These are phyloP conservation scores for Phytophthora lateralis DNA, from an alignment of 352 stramenopile species.

Conservation along the genomic window DNA sequence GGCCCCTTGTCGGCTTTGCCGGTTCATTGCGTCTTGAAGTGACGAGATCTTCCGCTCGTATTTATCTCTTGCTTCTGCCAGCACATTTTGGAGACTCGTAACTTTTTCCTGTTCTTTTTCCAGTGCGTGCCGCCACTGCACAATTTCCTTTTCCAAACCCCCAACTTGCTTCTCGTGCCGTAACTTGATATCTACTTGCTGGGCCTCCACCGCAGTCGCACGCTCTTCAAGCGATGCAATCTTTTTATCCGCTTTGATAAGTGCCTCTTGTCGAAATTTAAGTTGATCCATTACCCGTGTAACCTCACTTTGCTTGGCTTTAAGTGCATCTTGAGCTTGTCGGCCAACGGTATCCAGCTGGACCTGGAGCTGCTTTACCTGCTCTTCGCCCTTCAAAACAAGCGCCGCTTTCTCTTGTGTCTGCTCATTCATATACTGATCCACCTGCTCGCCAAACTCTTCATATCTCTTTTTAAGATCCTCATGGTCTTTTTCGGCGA, in stretches of 20 bases:
- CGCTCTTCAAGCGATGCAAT: constrained; percentile 47
- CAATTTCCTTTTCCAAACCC: constrained; percentile 62
- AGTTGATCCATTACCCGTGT: constrained; percentile 54
- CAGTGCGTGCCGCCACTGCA: constrained; percentile 44
- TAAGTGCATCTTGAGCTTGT: constrained; percentile 49
- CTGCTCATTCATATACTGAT: constrained; percentile 79
- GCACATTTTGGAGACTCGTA: constrained; percentile 23
- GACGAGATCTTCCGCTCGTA: constrained; percentile 59
- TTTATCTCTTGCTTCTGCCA: constrained; percentile 42
- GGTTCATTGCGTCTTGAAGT: constrained; percentile 51
- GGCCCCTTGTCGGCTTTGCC: constrained; percentile 53
- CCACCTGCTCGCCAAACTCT: constrained; percentile 75
- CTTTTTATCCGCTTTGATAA: constrained; percentile 59
- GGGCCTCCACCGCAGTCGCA: constrained; percentile 30
- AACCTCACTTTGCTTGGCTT: constrained; percentile 62
- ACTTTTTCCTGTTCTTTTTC: constrained; percentile 63
- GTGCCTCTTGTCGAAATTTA: constrained; percentile 61
- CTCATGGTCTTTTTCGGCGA: constrained; percentile 57
- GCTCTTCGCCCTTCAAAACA: constrained; percentile 39
- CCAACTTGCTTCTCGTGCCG: constrained; percentile 38
- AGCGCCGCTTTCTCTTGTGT: constrained; percentile 48
- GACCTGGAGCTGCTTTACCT: constrained; percentile 38
- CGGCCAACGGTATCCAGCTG: constrained; percentile 44
- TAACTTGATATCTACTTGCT: constrained; percentile 54
- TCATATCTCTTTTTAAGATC: constrained; percentile 69